These are phyloP conservation scores for Rhododendron ovatum DNA, from an alignment of 148 eudicot species.

Conservation along the genomic window DNA sequence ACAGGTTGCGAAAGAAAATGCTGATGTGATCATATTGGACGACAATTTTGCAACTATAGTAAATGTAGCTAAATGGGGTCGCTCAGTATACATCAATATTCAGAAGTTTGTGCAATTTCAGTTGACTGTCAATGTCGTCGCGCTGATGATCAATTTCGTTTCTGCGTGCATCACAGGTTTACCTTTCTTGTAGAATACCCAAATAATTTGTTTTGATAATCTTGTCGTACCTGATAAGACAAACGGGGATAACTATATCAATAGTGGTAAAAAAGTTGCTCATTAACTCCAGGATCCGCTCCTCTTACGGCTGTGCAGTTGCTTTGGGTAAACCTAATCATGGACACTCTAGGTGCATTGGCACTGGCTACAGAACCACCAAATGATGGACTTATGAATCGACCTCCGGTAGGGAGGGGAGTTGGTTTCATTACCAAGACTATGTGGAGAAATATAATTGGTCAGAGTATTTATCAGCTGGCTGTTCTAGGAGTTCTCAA, in stretches of 20 bases:
- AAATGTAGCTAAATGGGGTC: conserved; percentile 38
- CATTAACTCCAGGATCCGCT: conserved; percentile 35
- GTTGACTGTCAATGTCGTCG: conserved; percentile 38
- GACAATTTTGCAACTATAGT: conserved; percentile 38
- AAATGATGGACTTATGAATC: conserved; percentile 37
- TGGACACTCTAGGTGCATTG: conserved; percentile 64
- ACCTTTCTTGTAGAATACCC: neutral
- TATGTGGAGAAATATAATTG: conserved; percentile 62
- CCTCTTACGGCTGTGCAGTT: conserved; percentile 62
- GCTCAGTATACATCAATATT: conserved; percentile 36
- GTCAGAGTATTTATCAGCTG: conserved; percentile 51
- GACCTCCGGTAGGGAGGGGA: conserved; percentile 46
- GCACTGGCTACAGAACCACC: conserved; percentile 67
- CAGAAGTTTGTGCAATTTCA: conserved; percentile 44
- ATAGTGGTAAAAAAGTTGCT: neutral
- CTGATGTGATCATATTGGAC: conserved; percentile 35
- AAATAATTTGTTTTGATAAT: neutral
- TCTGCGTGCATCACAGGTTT: conserved; percentile 34
- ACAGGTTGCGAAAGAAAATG: conserved; percentile 36
- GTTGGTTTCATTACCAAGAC: conserved; percentile 39
- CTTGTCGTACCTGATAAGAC: neutral
- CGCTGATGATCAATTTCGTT: conserved; percentile 27
- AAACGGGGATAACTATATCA: neutral
- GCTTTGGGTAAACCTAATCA: conserved; percentile 62
- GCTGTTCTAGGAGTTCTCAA: conserved; percentile 34